Evolutionary conservation across 495 filamentous ascomycete genomes (phyloP), one percentile per base, ranked within the genome.

Genomic region (Daldinia grandis): DNA sequence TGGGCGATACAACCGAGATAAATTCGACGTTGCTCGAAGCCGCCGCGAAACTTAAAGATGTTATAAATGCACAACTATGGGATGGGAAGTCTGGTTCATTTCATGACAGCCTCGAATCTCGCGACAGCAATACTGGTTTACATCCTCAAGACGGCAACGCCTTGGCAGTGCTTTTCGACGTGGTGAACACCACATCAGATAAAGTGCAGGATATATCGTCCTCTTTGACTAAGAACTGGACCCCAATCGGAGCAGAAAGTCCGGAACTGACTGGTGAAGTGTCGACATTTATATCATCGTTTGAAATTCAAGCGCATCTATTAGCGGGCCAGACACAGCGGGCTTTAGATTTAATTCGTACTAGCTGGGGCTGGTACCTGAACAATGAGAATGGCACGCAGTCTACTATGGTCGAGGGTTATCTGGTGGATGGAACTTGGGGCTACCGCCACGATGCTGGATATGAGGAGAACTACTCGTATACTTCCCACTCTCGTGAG

Each of bases 261-360:
- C 84, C 85, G 1, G 88, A 91, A 67, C 78, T 89, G 5, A 81
- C 82, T 2, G 84, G 85, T 17, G 87, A 88, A 62, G 82, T 92
- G 50, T 88, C 85, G 10, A 85, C 88, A 0, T 91, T 91, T 76
- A 88, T 90, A 64, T 86, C 86, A 2, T 84, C 84, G 12, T 87
- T 91, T 65, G 89, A 92, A 68, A 82, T 92, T 28, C 85, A 88
- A 74, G 87, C 84, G 15, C 89, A 91, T 62, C 82, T 90, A 53
- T 76, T 81, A 2, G 85, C 82, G 6, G 78, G 81, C 5, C 79
- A 87, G 61, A 74, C 86, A 19, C 75, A 74, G 9, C 82, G 85
- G 25, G 88, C 87, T 2, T 78, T 91, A 4, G 85, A 86, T 17
- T 81, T 92, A 14, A 89, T 90, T 72, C 81, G 85, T 15, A 78